Conservation (phyloP, 345 rosid genomes). For the Pistacia integerrima region DNA sequence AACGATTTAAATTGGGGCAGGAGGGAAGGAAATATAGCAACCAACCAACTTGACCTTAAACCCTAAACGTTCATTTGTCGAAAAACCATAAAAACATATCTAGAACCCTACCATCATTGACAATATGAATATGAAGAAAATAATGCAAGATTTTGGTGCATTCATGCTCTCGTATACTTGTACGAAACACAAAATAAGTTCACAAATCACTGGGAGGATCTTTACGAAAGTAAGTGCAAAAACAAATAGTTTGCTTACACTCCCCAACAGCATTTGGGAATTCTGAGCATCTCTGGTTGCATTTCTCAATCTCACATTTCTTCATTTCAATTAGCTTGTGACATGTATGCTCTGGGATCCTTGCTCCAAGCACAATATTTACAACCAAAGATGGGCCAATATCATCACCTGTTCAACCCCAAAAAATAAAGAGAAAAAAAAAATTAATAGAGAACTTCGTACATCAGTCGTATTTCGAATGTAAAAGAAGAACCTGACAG, state of each 20-base stretch:
- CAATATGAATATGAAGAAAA: too few species aligned
- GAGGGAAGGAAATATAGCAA: too few species aligned
- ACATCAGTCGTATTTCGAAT: too few species aligned
- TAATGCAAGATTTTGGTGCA: too few species aligned
- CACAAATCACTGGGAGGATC: conserved; percentile 35
- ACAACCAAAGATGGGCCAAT: not conserved
- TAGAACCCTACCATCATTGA: too few species aligned
- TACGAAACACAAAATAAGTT: too few species aligned
- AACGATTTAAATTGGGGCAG: too few species aligned
- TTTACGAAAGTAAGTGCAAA: conserved; percentile 47
- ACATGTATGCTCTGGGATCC: conserved; percentile 61
- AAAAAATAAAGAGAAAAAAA: not conserved
- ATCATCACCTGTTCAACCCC: too few species aligned
- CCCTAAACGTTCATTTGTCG: too few species aligned
- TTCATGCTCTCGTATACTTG: too few species aligned
- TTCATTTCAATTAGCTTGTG: conserved; percentile 30
- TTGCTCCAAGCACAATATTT: conserved; percentile 20
- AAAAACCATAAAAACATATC: too few species aligned
- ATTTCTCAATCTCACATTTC: conserved; percentile 29
- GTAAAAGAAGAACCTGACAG: conserved; percentile 38
- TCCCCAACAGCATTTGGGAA: conserved; percentile 38
- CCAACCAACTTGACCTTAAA: too few species aligned
- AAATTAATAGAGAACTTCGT: not conserved
- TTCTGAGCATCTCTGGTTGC: conserved; percentile 39
- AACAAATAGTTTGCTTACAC: conserved; percentile 41